Base-by-base conservation (phyloP, 1,284 basidiomycete species). In the Wallemia ichthyophaga region DNA sequence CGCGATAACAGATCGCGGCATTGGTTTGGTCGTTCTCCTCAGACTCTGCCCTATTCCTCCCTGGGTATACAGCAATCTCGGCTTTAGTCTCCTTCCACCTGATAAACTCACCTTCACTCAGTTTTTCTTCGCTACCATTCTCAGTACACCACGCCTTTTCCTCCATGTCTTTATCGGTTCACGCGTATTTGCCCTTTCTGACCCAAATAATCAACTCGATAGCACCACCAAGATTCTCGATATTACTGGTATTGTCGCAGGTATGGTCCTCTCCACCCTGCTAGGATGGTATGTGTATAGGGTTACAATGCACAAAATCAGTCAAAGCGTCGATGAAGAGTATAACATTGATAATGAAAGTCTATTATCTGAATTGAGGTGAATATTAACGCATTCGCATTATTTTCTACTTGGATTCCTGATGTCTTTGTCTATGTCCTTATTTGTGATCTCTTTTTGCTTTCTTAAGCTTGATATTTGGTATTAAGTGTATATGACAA, bases 141-240 rank as follows among this genome's bases (percentile, higher is more conserved):
- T 78, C 64, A 73, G 79, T 32, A 77, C 79, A 57, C 83, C 84
- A 19, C 84, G 81, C 66, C 69, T 82, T 5, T 69, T 81, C 31
- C 71, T 86, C 24, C 76, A 82, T 60, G 78, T 81, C 25, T 85
- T 85, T 67, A 78, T 85, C 60, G 85, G 83, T 1, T 81, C 81
- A 0, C 76, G 78, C 24, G 76, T 85, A 56, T 82, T 81, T 53
- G 73, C 73, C 25, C 71, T 87, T 21, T 81, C 84, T 2, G 84
- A 86, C 63, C 82, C 82, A 26, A 75, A 81, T 64, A 78, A 79
- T 62, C 71, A 78, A 56, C 86, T 86, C 83, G 83, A 85, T 66
- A 57, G 64, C 79, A 79, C 74, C 58, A 78, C 80, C 1, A 82
- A 79, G 67, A 68, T 82, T 27, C 63, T 85, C 61, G 82, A 85